A percentile compares a stretch with the other conserved stretches of the same genome.
phyloP scores from a whole-genome alignment of 2,329 filamentous ascomycete genomes.

The Pseudogymnoascus verrucosus region DNA sequence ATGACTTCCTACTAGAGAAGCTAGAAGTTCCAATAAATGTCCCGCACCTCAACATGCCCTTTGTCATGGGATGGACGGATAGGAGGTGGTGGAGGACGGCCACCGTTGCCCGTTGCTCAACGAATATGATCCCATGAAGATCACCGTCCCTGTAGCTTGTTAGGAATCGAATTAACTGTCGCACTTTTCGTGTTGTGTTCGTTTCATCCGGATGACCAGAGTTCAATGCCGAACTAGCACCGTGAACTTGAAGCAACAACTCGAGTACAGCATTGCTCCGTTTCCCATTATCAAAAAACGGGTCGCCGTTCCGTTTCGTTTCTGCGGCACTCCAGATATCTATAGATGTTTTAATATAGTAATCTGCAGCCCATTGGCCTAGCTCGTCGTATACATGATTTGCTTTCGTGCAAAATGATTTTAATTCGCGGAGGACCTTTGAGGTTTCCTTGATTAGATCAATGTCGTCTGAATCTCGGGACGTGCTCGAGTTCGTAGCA shows the following conservation, averaged over 20 bases:
- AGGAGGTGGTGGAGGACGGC: slow-evolving; percentile 49
- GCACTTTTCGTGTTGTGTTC: slow-evolving; percentile 37
- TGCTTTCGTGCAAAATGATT: slow-evolving; percentile 43
- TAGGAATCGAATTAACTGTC: slow-evolving; percentile 46
- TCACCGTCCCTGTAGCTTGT: slow-evolving; percentile 30
- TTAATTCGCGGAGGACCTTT: slow-evolving; percentile 38
- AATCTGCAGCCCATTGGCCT: slow-evolving; percentile 61
- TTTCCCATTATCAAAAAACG: slow-evolving; percentile 34
- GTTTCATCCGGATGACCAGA: slow-evolving; percentile 36
- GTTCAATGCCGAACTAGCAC: slow-evolving; percentile 17
- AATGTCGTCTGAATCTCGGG: slow-evolving; percentile 52
- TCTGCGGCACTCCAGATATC: slow-evolving; percentile 41
- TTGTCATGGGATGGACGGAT: slow-evolving; percentile 40
- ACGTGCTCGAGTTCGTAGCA: slow-evolving; percentile 43
- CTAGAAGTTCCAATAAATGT: slow-evolving; percentile 48
- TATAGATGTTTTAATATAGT: slow-evolving; percentile 45
- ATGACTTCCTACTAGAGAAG: slow-evolving; percentile 29
- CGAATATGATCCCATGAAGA: slow-evolving; percentile 57
- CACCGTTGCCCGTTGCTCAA: slow-evolving; percentile 52
- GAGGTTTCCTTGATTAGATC: slow-evolving; percentile 36
- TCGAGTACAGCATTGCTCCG: slow-evolving; percentile 12
- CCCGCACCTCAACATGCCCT: slow-evolving; percentile 41
- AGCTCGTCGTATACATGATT: slow-evolving; percentile 47
- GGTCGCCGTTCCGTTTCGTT: slow-evolving; percentile 45
- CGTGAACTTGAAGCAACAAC: slow-evolving; percentile 14